Evolutionary conservation across 2,329 filamentous ascomycete genomes (phyloP), one percentile per base, ranked within the genome.

Genomic region (Grosmannia penicillata): DNA sequence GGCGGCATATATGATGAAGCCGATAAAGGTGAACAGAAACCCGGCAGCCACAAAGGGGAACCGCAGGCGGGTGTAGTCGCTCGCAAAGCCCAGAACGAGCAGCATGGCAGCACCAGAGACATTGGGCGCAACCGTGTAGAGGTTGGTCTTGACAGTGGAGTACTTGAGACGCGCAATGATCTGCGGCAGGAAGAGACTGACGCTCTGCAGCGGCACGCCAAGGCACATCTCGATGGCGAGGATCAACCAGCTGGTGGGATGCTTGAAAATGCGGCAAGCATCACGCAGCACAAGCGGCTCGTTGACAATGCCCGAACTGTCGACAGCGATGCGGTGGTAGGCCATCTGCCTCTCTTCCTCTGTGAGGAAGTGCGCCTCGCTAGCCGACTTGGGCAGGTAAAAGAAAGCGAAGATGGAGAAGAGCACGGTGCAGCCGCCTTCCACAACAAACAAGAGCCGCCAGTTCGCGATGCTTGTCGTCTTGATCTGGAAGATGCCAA

Each of bases 41-140:
- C 80, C 81, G 1, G 82, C 58, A 0, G 75, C 74, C 45, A 89
- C 78, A 53, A 87, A 86, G 0, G 81, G 80, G 39, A 79, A 82
- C 4, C 81, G 71, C 17, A 78, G 59, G n/a, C 75, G 66, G 4
- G 68, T 63, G 37, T 63, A 66, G 51, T 89, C 82, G 3, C 76
- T 82, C 5, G 68, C 56, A 48, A 85, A 87, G 0, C 79, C 82
- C 0, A 89, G 62, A 10, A 86, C 57, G 0, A 89, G 62, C 4
- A 87, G 63, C 66, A 86, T 76, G 2, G 71, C 69, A 0, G 82
- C 80, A 1, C 82, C 83, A 0, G 72, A 74, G 33, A 84, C 68
- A 49, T 87, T 89, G 2, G 83, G 83, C 0, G 82, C 83, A 0
- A 89, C 82, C 0, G 82, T 87, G 57, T 82, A 86, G 0, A 89